Evolutionary conservation across 129 eudicot species (phyloP), one percentile per base, ranked within the genome.

Genomic region (Apium graveolens): DNA sequence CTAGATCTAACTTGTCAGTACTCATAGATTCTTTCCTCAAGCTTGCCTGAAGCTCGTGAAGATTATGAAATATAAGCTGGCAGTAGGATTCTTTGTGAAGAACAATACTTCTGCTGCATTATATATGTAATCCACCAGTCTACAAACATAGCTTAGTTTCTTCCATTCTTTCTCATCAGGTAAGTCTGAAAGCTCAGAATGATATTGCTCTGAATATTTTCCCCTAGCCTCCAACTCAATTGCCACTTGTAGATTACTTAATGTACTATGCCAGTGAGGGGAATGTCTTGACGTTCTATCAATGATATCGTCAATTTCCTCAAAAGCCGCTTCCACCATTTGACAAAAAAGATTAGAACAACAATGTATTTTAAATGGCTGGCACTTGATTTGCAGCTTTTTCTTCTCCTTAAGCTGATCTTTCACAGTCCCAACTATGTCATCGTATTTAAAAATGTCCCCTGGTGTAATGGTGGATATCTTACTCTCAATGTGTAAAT

Each of bases 101-200:
- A 66, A 74, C 43, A 85, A 26, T 18, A n/a, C 57, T 48, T 79
- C 49, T 1, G 66, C 79, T 39, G 72, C 32, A 17, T 55, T 78
- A 53, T 85, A 55, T 10, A 74, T 53, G 32, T 9, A 70, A 11
- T 70, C 85, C 0, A 73, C 79, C 35, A 85, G 76, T 75, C 68
- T 79, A 51, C 85, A 81, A 49, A 79, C 77, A 53, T 41, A 44
- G 44, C 48, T 39, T 37, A 81, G 85, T 55, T 51, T 81, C 39
- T 70, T 69, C 85, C 83, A 81, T 41, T 85, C 85, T 45, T 82
- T 70, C 9, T 34, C n/a, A 44, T 83, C 72, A 1, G 83, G 84
- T 26, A 70, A 26, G n/a, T 77, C 78, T 29, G 45, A 80, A 26
- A n/a, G 5, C 29, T 80, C 51, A 16, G 26, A 7, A 2, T 49